A percentile compares a stretch with the other conserved stretches of the same genome.
phyloP scores from a whole-genome alignment of 2,329 filamentous ascomycete genomes.

The Clarireedia homoeocarpa region DNA sequence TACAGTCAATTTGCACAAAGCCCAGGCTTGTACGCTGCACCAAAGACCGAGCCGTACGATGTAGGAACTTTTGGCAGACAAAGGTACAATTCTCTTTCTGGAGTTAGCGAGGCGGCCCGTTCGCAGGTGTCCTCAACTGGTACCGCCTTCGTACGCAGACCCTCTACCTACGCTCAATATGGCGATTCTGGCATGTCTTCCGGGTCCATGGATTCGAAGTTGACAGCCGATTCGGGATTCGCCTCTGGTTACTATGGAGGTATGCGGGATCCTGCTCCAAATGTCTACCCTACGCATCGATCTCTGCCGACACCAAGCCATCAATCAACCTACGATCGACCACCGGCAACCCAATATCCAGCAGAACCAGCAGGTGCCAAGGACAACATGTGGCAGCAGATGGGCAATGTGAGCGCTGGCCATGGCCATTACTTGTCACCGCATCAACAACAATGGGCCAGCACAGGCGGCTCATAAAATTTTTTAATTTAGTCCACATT shows the following conservation, averaged over 20 bases:
- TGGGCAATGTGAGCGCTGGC: conserved; percentile 23
- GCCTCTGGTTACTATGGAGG: conserved; percentile 21
- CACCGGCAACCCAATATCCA: not conserved
- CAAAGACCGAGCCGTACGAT: conserved; percentile 22
- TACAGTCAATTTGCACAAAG: conserved; percentile 20
- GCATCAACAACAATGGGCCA: conserved; percentile 25
- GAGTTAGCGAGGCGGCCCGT: too few relatives aligned
- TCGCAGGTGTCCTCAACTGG: conserved; percentile 6
- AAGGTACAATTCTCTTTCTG: conserved; percentile 22
- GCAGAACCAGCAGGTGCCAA: too few relatives aligned
- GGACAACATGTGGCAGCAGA: conserved; percentile 2
- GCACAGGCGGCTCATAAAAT: conserved; percentile 18
- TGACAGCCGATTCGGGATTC: conserved; percentile 24
- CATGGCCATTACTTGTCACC: conserved; percentile 24
- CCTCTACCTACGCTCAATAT: conserved; percentile 19
- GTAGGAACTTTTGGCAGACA: conserved; percentile 15
- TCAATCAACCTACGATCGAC: not conserved
- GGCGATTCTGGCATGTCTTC: conserved; percentile 20
- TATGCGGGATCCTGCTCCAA: conserved; percentile 12
- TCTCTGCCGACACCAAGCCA: not conserved
- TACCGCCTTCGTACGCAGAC: conserved; percentile 10
- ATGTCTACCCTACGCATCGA: not conserved
- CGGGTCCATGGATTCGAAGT: conserved; percentile 20
- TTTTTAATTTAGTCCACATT: too few relatives aligned
- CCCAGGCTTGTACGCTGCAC: conserved; percentile 19